These are phyloP conservation scores for Saxispiralis lemnorum DNA, from an alignment of 495 filamentous ascomycete species.

Conservation along the genomic window DNA sequence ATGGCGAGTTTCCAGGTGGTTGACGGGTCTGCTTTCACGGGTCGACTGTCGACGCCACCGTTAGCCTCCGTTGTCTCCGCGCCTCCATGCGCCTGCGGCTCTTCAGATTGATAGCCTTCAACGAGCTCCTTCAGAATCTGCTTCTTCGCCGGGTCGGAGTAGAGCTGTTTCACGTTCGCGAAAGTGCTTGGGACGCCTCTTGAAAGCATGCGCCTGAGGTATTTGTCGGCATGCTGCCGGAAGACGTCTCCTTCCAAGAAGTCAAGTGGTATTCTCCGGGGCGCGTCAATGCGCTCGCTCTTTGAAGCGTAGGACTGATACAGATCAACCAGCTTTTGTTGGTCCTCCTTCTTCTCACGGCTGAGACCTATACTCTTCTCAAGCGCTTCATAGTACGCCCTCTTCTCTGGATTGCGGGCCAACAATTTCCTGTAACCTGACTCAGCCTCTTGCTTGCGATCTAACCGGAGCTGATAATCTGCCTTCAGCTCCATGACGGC, in stretches of 20 bases:
- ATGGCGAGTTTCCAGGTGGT: conserved; percentile 49
- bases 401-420: conserved; percentile 73
- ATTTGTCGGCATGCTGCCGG: conserved; percentile 55
- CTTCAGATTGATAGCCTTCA: conserved; percentile 50
- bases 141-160: conserved; percentile 58
- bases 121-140: conserved; percentile 57
- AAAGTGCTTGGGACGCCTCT: conserved; percentile 96
- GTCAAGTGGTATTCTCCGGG: conserved; percentile 71
- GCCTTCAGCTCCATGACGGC: conserved; percentile 82
- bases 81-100: conserved; percentile 21
- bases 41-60: conserved; percentile 25
- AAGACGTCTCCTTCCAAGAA: conserved; percentile 79
- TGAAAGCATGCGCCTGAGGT: conserved; percentile 70
- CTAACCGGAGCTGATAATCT: conserved; percentile 65
- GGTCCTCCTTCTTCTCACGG: conserved; percentile 37
- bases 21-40: conserved; percentile 26
- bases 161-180: conserved; percentile 85
- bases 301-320: conserved; percentile 72
- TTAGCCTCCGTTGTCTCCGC: conserved; percentile 30
- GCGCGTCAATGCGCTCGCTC: conserved; percentile 65
- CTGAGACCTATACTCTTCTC: conserved; percentile 48
- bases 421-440: conserved; percentile 64
- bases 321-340: conserved; percentile 40
- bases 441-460: conserved; percentile 60
- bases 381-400: conserved; percentile 67